These are phyloP conservation scores for Pyricularia pennisetigena DNA, from an alignment of 2,329 filamentous ascomycete species.

Conservation along the genomic window DNA sequence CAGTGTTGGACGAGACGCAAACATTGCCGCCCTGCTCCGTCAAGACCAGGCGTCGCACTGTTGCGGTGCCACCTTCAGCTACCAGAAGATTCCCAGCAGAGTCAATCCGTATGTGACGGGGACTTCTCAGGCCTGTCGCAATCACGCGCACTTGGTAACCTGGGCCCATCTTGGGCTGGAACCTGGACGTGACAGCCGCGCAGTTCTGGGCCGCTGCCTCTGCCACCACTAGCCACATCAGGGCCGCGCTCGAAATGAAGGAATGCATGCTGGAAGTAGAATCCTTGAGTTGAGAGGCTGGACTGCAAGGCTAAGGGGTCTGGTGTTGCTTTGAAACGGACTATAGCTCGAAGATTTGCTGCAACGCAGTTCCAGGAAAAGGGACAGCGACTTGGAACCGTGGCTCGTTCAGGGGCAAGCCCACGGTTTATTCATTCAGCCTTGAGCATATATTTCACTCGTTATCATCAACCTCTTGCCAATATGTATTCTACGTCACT, in stretches of 20 bases:
- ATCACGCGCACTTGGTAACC: slow-evolving; percentile 12
- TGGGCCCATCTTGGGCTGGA: slow-evolving; percentile 11
- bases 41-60: slow-evolving; percentile 27
- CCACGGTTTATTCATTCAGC: not conserved
- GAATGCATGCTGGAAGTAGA: not conserved
- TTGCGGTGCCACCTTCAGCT: slow-evolving; percentile 2
- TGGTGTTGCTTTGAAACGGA: not conserved
- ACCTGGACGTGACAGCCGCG: slow-evolving; percentile 9
- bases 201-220: slow-evolving; percentile 8
- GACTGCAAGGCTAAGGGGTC: not conserved
- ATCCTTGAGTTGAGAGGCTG: not conserved
- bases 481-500: not conserved
- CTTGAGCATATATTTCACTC: not conserved
- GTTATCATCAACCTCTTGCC: not conserved
- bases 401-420: not conserved
- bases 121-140: slow-evolving; percentile 11
- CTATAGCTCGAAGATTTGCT: not conserved
- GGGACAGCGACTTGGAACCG: not conserved
- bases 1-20: slow-evolving; percentile 22
- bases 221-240: slow-evolving; percentile 6
- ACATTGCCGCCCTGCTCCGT: slow-evolving; percentile 29
- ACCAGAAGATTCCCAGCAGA: slow-evolving; percentile 4
- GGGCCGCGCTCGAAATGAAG: not conserved
- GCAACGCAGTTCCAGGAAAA: not conserved
- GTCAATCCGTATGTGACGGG: slow-evolving; percentile 9